phyloP scores from a whole-genome alignment of 139 green algal species.

The Tetraselmis chui region DNA sequence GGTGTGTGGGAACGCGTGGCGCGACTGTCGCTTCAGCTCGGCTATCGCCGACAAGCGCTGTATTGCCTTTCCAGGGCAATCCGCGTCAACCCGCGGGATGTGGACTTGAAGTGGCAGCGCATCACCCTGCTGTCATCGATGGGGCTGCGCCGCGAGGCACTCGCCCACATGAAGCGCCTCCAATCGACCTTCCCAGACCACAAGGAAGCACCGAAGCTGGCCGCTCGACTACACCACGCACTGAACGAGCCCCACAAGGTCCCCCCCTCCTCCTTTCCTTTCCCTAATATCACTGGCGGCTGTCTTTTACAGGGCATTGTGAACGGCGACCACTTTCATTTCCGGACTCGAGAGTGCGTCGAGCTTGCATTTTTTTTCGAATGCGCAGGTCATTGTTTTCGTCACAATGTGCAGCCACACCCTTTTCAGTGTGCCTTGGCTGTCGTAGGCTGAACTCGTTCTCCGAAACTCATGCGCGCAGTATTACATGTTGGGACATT shows the following conservation, averaged over 20 bases:
- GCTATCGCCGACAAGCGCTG: constrained; percentile 68
- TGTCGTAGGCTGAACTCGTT: no score
- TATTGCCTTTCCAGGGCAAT: constrained; percentile 73
- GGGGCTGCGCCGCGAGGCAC: neutral
- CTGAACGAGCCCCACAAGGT: constrained; percentile 25
- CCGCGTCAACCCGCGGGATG: neutral
- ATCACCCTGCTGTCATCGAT: neutral
- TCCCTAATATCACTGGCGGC: neutral
- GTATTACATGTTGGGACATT: no score
- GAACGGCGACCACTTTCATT: no score
- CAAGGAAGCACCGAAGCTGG: constrained; percentile 47
- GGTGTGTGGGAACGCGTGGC: constrained; percentile 75
- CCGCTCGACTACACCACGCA: constrained; percentile 60
- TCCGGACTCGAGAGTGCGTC: no score
- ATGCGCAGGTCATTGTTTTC: neutral
- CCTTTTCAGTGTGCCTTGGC: neutral
- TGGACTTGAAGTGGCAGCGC: neutral
- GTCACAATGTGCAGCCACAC: neutral
- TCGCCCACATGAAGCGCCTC: neutral
- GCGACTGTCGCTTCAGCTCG: constrained; percentile 49
- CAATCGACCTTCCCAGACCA: neutral
- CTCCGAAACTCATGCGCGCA: no score
- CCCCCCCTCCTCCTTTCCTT: neutral
- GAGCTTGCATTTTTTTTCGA: no score
- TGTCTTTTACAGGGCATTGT: no score